Percentiles rank a stretch among this genome's conserved stretches.
These are phyloP conservation scores for Tetrahymena elliotti DNA, from an alignment of 73 alveolate genomes.

Conservation along the genomic window DNA sequence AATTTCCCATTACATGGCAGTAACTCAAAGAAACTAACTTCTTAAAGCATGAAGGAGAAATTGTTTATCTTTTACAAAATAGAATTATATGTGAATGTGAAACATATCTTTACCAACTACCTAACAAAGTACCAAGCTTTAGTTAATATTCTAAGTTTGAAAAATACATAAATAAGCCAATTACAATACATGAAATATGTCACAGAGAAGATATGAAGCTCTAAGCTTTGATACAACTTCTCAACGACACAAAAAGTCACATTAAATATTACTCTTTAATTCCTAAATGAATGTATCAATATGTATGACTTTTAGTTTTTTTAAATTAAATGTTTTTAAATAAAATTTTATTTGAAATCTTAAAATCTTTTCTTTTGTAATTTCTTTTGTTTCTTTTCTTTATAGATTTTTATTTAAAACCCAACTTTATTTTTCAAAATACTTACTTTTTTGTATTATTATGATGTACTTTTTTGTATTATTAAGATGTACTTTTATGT, in stretches of 20 bases:
- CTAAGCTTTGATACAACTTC: not conserved
- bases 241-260: not conserved
- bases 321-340: too few species aligned
- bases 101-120: not conserved
- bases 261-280: not conserved
- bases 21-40: not conserved
- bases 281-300: not conserved
- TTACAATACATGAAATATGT: not conserved
- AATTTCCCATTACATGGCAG: not conserved
- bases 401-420: too few species aligned
- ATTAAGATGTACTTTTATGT: too few species aligned
- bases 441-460: too few species aligned
- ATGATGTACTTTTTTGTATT: too few species aligned
- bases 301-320: too few species aligned
- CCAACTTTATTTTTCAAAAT: too few species aligned
- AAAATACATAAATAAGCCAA: not conserved
- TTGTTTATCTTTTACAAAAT: not conserved
- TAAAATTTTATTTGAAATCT: too few species aligned
- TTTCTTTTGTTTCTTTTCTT: too few species aligned
- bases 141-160: not conserved
- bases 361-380: too few species aligned
- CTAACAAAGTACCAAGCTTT: not conserved
- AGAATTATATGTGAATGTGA: not conserved
- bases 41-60: not conserved
- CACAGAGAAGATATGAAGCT: not conserved